Conservation (phyloP, 1,139 yeast genomes). For the Geotrichum cucujoidarum region DNA sequence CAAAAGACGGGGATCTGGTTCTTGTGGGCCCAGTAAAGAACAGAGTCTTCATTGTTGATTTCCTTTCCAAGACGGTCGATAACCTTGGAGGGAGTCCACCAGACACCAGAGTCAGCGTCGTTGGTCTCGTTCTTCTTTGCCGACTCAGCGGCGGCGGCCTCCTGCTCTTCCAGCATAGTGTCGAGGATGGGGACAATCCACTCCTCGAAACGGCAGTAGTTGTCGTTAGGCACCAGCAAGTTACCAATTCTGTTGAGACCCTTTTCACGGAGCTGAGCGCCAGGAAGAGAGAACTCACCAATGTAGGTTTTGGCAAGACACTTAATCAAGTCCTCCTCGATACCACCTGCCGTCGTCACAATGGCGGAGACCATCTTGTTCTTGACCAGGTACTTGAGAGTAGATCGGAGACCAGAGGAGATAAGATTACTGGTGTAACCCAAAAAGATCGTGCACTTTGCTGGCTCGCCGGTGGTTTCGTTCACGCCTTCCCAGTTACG, state of each 20-base stretch:
- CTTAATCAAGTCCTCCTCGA: slow-evolving; percentile 94
- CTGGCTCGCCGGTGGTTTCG: slow-evolving; percentile 61
- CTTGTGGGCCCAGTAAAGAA: slow-evolving; percentile 95
- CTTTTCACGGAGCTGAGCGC: slow-evolving; percentile 77
- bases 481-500: slow-evolving; percentile 88
- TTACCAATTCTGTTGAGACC: slow-evolving; percentile 98
- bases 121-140: slow-evolving; percentile 44
- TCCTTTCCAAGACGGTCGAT: slow-evolving; percentile 93
- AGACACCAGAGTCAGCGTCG: slow-evolving; percentile 53
- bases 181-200: slow-evolving; percentile 96
- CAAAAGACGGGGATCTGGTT: slow-evolving; percentile 94
- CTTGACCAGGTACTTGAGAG: slow-evolving; percentile 81
- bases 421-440: slow-evolving; percentile 97
- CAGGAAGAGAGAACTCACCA: slow-evolving; percentile 83
- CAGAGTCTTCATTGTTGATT: slow-evolving; percentile 89
- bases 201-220: slow-evolving; percentile 94
- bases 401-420: slow-evolving; percentile 89
- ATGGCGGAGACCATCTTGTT: slow-evolving; percentile 92
- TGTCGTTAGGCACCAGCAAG: slow-evolving; percentile 92
- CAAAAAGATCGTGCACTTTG: slow-evolving; percentile 83
- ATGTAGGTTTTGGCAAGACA: slow-evolving; percentile 92
- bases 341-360: slow-evolving; percentile 95
- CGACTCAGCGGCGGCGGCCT: slow-evolving; percentile 46
- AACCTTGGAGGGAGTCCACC: slow-evolving; percentile 91
- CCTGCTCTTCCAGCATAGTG: slow-evolving; percentile 83